A percentile compares a stretch with the other conserved stretches of the same genome.
phyloP scores from a whole-genome alignment of 768 basidiomycete species.

The Leccinum uliginosum region DNA sequence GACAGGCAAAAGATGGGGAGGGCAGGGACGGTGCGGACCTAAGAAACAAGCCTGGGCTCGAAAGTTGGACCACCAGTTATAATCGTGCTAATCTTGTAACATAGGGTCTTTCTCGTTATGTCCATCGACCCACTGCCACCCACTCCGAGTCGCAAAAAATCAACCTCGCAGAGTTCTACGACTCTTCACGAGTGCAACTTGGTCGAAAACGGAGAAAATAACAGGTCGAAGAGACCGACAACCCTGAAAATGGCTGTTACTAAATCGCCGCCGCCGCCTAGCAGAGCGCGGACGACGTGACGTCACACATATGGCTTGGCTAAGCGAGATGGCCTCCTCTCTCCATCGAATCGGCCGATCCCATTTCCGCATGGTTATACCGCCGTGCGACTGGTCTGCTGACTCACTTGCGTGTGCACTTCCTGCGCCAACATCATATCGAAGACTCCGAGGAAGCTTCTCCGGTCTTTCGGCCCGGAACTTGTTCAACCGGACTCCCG shows the following conservation, averaged over 20 bases:
- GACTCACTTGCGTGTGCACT: not conserved
- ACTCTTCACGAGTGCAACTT: too few relatives aligned
- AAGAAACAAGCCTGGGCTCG: slow-evolving; percentile 8
- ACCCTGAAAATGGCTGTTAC: too few relatives aligned
- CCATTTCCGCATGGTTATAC: not conserved
- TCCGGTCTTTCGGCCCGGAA: not conserved
- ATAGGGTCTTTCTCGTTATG: slow-evolving; percentile 22
- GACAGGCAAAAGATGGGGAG: not conserved
- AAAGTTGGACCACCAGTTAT: slow-evolving; percentile 2
- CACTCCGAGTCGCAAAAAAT: too few relatives aligned
- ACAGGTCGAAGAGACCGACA: too few relatives aligned
- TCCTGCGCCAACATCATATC: not conserved
- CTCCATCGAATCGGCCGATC: not conserved
- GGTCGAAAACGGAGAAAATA: too few relatives aligned
- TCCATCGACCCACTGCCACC: slow-evolving; percentile 1
- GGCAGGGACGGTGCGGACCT: slow-evolving; percentile 9
- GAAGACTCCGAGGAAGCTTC: not conserved
- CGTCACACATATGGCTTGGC: not conserved
- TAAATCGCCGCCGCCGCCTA: too few relatives aligned
- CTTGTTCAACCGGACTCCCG: not conserved
- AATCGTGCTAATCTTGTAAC: slow-evolving; percentile 13
- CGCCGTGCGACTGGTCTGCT: not conserved
- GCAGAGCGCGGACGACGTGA: not conserved
- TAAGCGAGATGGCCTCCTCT: not conserved
- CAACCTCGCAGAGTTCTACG: not conserved